Base-by-base conservation (phyloP, 768 basidiomycete genomes). In the Artomyces pyxidatus region DNA sequence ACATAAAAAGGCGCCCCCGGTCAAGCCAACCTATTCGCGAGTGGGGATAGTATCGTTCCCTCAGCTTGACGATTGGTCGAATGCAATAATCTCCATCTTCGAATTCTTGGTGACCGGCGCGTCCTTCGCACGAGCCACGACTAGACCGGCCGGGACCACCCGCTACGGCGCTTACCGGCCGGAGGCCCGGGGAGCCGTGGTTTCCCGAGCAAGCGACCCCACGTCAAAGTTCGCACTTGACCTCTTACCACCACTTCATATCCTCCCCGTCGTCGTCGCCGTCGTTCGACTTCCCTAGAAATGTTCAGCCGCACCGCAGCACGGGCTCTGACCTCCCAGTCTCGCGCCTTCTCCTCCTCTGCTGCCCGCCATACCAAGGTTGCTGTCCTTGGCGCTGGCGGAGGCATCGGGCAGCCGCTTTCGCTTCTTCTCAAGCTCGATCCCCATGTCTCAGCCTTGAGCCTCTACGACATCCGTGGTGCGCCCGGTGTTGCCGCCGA, bases 331-430 rank as follows among this genome's bases (percentile, higher is more conserved):
- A 63, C 76, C 47, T 61, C 71, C 41, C 75, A 75, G 30, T 65
- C 80, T 53, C 81, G 85, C 62, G 70, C 76, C 47, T 91, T 92
- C 74, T 89, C 87, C 41, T 82, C 88, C 23, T 83, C 84, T 21
- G 72, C 78, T 22, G 63, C 81, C 39, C 78, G 82, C 61, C 77
- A 76, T 55, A 84, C 83, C 58, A 94, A 93, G 74, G 95, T 96
- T 66, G 88, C 88, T 44, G 94, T 99, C 52, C 88, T 96, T 66
- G 95, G 95, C 61, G 96, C 96, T 53, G 95, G 91, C 61, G 95
- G 95, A 77, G 95, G 95, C 69, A 98, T 98, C 67, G 95, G 95
- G 66, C 95, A 98, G 69, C 94, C 95, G 63, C 74, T 97, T 61
- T 95, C 92, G 42, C 73, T 98, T 56, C 77, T 96, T 57, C 82